Base-by-base conservation (phyloP, 108 stramenopile species). In the Conticribra guillardii region DNA sequence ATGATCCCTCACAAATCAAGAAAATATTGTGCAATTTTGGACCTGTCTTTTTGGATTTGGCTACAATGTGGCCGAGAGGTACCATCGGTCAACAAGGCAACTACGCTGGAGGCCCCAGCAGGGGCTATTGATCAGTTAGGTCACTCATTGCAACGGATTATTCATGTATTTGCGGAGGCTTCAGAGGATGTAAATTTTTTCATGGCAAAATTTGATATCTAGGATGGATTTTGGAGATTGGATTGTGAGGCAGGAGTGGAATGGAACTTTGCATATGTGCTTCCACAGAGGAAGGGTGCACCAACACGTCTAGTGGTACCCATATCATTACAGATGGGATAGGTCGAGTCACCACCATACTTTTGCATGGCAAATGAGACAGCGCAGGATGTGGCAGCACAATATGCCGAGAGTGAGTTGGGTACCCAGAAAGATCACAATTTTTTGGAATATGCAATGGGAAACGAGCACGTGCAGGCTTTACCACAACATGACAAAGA, bases 161-260 rank as follows among this genome's bases (percentile, higher is more conserved):
- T 63, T 9, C 67, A 68, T 45, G 58, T 67, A 0, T 50, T 57
- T 21, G 54, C 56, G 19, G 55, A 68, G 16, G 41, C 56, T 11
- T 33, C 56, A 22, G 26, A 29, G 7, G 52, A 4, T 26, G n/a
- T 9, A 4, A 66, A 66, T 19, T 29, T 71, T 17, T 63, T 55
- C 52, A 51, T 64, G 61, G 50, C 71, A 26, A 71, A 71, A 32
- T 63, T 28, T 8, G 71, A 71, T 22, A 46, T 71, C 28, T 32
- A 62, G 71, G 50, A 71, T 31, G 71, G 71, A 0, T 71, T 71
- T 18, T 71, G 71, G 71, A 19, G 71, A 26, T 18, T 71, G 50
- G 24, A 54, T 30, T 49, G 49, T 7, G 16, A 2, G 0, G n/a
- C 5, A 29, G 61, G 62, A 0, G 62, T 48, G 16, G 71, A 71